Percentiles rank a stretch among this genome's conserved stretches.
phyloP scores from a whole-genome alignment of 192 early-diverging fungal genomes.

The Umbelopsis isabellina region DNA sequence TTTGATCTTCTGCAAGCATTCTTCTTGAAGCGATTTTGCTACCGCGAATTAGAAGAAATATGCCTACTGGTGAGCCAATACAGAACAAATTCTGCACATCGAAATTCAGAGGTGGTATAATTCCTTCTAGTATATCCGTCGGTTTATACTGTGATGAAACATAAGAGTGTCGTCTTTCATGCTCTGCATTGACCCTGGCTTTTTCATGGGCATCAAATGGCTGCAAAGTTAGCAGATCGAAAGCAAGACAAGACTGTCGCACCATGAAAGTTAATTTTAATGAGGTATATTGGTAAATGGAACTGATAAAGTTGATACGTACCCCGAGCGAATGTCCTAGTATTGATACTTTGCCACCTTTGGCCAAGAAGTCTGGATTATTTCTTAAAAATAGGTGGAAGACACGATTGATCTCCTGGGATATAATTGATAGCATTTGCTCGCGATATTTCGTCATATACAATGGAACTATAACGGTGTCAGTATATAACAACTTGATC shows the following conservation, averaged over 20 bases:
- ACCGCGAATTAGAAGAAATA: conserved; percentile 73
- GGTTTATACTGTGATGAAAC: conserved; percentile 7
- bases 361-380: conserved; percentile 67
- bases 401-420: conserved; percentile 68
- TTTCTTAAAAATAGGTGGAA: conserved; percentile 65
- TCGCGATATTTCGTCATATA: conserved; percentile 79
- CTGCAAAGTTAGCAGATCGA: conserved; percentile 74
- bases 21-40: conserved; percentile 54
- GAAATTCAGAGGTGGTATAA: conserved; percentile 56
- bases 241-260: conserved; percentile 54
- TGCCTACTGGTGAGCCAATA: conserved; percentile 73
- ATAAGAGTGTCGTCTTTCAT: background rate
- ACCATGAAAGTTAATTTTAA: background rate
- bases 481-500: background rate
- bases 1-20: conserved; percentile 7
- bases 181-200: conserved; percentile 21
- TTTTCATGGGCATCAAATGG: conserved; percentile 43
- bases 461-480: conserved; percentile 51
- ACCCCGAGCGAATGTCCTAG: conserved; percentile 72
- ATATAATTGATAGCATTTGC: conserved; percentile 74
- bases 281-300: background rate
- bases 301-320: background rate
- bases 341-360: conserved; percentile 65
- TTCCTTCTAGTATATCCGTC: conserved; percentile 15
- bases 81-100: conserved; percentile 69